phyloP scores from a whole-genome alignment of 2,329 filamentous ascomycete genomes.

The Dactylellina haptotyla region DNA sequence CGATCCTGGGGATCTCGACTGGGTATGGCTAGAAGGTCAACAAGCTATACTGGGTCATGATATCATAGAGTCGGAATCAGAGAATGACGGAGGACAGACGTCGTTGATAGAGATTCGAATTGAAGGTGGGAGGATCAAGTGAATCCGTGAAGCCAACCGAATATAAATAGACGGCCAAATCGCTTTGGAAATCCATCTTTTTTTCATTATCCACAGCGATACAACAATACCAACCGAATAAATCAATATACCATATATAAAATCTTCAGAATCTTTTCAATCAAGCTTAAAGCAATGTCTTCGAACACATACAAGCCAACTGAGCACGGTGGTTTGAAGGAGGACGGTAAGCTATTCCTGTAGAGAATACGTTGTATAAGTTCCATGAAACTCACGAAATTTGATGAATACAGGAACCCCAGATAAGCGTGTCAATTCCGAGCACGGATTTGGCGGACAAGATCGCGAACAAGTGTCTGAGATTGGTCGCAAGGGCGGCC shows the following conservation, averaged over 20 bases:
- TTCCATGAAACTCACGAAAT: not conserved
- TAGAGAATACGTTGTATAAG: not conserved
- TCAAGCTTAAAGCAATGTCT: slow-evolving; percentile 3
- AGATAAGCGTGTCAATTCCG: slow-evolving; percentile 33
- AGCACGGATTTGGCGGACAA: slow-evolving; percentile 46
- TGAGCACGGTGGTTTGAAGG: slow-evolving; percentile 38
- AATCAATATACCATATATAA: slow-evolving; percentile 2
- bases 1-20: not conserved
- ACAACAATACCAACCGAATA: not conserved
- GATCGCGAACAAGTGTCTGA: slow-evolving; percentile 28
- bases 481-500: slow-evolving; percentile 24
- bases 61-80: not conserved
- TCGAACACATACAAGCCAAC: slow-evolving; percentile 48
- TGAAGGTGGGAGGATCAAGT: too few relatives aligned
- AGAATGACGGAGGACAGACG: not conserved
- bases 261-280: not conserved
- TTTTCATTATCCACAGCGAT: not conserved
- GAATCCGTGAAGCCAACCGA: too few relatives aligned
- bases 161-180: too few relatives aligned
- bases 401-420: slow-evolving; percentile 10
- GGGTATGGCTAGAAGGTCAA: not conserved
- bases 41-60: not conserved
- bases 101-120: too few relatives aligned
- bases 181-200: too few relatives aligned
- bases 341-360: slow-evolving; percentile 28